These are phyloP conservation scores for Penicillium pulvis DNA, from an alignment of 495 filamentous ascomycete species.

Conservation along the genomic window DNA sequence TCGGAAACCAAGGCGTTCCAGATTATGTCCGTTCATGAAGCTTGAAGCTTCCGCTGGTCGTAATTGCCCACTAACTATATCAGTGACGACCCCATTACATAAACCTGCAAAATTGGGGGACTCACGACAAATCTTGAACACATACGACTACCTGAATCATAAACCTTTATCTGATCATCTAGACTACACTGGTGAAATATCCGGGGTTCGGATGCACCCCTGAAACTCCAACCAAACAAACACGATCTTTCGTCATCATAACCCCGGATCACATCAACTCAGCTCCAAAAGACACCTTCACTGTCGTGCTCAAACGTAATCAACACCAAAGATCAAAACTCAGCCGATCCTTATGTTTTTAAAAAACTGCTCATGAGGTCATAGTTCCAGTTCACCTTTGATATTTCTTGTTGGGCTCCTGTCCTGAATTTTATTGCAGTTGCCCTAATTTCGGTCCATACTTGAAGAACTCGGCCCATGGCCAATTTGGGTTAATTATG, in stretches of 20 bases:
- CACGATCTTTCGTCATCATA: slow-evolving; percentile 27
- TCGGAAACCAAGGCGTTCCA: too few relatives aligned
- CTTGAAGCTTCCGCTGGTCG: too few relatives aligned
- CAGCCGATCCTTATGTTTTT: neutral
- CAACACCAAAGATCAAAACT: neutral
- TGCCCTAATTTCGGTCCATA: neutral
- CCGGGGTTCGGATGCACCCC: neutral
- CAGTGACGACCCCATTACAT: too few relatives aligned
- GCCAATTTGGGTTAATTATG: neutral
- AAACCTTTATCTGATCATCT: neutral
- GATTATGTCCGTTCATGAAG: too few relatives aligned
- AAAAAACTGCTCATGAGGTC: neutral
- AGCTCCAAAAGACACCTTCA: slow-evolving; percentile 18
- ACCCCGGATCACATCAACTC: slow-evolving; percentile 29
- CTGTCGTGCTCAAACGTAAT: slow-evolving; percentile 1
- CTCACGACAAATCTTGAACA: neutral
- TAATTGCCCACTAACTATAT: too few relatives aligned
- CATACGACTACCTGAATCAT: neutral
- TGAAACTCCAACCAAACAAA: slow-evolving; percentile 10
- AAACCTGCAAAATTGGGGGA: too few relatives aligned
- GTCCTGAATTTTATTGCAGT: neutral
- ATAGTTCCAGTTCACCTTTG: neutral
- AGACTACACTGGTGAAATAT: neutral
- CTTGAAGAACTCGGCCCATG: neutral
- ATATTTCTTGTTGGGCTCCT: neutral